phyloP scores from a whole-genome alignment of 192 early-diverging fungal genomes.

The Coemansia sp. region DNA sequence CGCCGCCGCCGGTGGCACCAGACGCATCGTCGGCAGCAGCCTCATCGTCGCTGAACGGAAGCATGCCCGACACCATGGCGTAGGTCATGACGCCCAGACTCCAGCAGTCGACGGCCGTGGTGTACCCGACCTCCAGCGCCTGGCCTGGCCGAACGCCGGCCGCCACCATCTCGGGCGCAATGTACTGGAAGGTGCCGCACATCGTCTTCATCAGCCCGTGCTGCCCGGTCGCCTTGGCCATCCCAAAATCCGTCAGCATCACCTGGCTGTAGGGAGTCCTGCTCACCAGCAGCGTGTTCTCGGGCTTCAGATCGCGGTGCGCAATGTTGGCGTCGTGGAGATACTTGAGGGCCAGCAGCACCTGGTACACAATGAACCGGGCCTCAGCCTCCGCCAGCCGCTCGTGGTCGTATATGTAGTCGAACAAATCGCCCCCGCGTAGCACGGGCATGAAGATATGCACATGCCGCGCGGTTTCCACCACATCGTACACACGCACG shows the following conservation, averaged over 20 bases:
- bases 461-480: slow-evolving; percentile 58
- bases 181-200: slow-evolving; percentile 84
- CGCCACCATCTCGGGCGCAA: slow-evolving; percentile 76
- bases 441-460: slow-evolving; percentile 80
- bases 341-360: slow-evolving; percentile 73
- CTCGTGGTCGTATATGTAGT: slow-evolving; percentile 69
- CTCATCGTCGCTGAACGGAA: slow-evolving; percentile 53
- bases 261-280: slow-evolving; percentile 60
- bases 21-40: too few relatives aligned
- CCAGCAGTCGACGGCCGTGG: slow-evolving; percentile 66
- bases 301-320: slow-evolving; percentile 79
- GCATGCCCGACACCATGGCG: slow-evolving; percentile 63
- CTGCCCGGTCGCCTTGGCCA: slow-evolving; percentile 78
- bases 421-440: slow-evolving; percentile 86
- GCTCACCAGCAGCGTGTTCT: slow-evolving; percentile 66
- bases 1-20: neutral
- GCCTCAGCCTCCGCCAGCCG: slow-evolving; percentile 77
- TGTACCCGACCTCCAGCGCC: slow-evolving; percentile 54
- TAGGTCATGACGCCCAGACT: slow-evolving; percentile 82
- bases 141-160: slow-evolving; percentile 33
- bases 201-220: slow-evolving; percentile 80
- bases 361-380: slow-evolving; percentile 71
- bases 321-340: slow-evolving; percentile 78
- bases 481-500: slow-evolving; percentile 66
- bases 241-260: slow-evolving; percentile 87